Base-by-base conservation (phyloP, 2,329 filamentous ascomycete genomes). In the Aspergillus aculeatus region DNA sequence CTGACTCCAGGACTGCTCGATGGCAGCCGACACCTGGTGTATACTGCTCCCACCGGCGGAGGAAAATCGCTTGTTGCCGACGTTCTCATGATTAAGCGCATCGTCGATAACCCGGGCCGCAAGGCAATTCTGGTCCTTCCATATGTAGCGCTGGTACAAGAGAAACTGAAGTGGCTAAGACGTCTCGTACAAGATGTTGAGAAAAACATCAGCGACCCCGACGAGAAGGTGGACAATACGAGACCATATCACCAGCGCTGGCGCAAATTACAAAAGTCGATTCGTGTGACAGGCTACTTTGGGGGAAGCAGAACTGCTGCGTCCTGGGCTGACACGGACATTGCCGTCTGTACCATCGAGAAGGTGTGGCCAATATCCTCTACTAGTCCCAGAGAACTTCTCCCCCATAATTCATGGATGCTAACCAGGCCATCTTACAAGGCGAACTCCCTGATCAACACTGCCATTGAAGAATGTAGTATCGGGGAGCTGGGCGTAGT, bases 281-380 rank as follows among this genome's bases (percentile, higher is more conserved):
- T 92, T 32, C 82, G 86, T 47, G 85, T 92, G 1, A 84, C 87
- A 21, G 89, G 89, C 0, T 91, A 90, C 71, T 91, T 91, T 73
- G 89, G 89, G 5, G 90, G 89, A 4, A 89, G 86, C 67, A 90
- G 86, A 69, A 81, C 86, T 29, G 83, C 84, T 62, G 79, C 84
- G 11, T 86, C 83, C 1, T 92, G 89, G 89, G 79, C 82, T 26
- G 89, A 92, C 68, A 89, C 90, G 66, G 90, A 93, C 70, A 86
- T 93, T 68, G 90, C 86, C 1, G 84, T 92, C 47, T 92, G 90
- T 76, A 92, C 90, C 1, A 87, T 92, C 61, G 90, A 93, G 77
- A 93, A 92, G 84, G 72, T 74, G 6, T 48, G 84, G 83, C 53
- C 26, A 9, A 2, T 9, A 50, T 26, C n/a, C 5, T 12, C 24